phyloP scores from a whole-genome alignment of 495 filamentous ascomycete species.

The Penicillium atrosanguineum region DNA sequence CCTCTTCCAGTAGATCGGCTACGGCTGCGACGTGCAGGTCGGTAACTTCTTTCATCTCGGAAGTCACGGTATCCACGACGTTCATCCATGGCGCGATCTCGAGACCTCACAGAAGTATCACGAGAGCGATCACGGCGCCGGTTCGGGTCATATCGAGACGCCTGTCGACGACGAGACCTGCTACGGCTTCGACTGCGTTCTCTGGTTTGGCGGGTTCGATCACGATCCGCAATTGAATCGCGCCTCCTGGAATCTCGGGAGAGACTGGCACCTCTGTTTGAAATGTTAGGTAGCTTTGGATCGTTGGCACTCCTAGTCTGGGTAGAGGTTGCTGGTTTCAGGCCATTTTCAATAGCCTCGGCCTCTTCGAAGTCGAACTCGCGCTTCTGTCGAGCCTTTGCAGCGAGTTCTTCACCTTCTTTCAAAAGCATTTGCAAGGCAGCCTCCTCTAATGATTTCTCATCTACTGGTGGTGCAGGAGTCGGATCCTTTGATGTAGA shows the following conservation, averaged over 20 bases:
- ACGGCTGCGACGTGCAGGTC: conserved; percentile 37
- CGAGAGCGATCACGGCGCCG: conserved; percentile 33
- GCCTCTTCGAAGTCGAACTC: conserved; percentile 57
- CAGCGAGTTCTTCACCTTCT: conserved; percentile 60
- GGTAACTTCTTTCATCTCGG: conserved; percentile 37
- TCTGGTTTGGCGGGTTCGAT: conserved; percentile 25
- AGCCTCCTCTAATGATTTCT: conserved; percentile 56
- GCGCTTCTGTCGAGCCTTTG: conserved; percentile 56
- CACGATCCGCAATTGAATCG: conserved; percentile 33
- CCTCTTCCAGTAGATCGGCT: conserved; percentile 33
- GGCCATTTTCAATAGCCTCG: conserved; percentile 46
- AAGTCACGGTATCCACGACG: conserved; percentile 36
- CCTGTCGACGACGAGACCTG: conserved; percentile 27
- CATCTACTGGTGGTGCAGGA: conserved; percentile 47
- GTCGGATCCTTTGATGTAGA: conserved; percentile 40
- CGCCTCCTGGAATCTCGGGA: conserved; percentile 28
- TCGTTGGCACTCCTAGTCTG: conserved; percentile 24
- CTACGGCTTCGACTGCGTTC: conserved; percentile 35
- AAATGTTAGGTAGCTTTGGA: conserved; percentile 28
- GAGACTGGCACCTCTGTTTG: conserved; percentile 29
- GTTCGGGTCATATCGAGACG: conserved; percentile 36
- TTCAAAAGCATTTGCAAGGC: conserved; percentile 55
- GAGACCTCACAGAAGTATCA: conserved; percentile 33
- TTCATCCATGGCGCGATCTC: conserved; percentile 37
- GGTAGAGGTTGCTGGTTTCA: conserved; percentile 30